These are phyloP conservation scores for Ustilago esculenta DNA, from an alignment of 1,284 basidiomycete genomes.

Conservation along the genomic window DNA sequence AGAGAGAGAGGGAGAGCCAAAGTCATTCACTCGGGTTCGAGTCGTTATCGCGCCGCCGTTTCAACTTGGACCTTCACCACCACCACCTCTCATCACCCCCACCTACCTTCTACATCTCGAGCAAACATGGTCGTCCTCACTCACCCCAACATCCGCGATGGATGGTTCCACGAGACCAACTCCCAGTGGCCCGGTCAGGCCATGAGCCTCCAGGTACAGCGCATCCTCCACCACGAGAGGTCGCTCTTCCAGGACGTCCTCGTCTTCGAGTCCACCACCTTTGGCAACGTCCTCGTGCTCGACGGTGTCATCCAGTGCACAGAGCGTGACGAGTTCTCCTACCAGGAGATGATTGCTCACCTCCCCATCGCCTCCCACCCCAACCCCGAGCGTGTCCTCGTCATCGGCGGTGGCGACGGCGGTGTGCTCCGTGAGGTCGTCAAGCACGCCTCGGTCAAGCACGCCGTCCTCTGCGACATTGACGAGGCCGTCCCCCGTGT, in stretches of 20 bases:
- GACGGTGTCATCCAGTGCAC: conserved; percentile 97
- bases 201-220: conserved; percentile 75
- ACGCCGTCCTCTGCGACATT: conserved; percentile 96
- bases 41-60: conserved; percentile 5
- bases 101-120: background rate
- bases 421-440: conserved; percentile 92
- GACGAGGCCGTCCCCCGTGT: conserved; percentile 98
- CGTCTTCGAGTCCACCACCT: conserved; percentile 60
- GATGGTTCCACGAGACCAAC: conserved; percentile 96
- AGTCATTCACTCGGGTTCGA: background rate
- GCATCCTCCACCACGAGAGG: conserved; percentile 93
- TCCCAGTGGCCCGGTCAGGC: conserved; percentile 88
- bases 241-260: conserved; percentile 85
- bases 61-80: conserved; percentile 6
- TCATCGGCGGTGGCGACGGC: conserved; percentile 86
- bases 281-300: conserved; percentile 88
- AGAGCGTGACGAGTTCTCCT: conserved; percentile 98
- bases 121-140: conserved; percentile 62
- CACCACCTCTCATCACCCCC: background rate
- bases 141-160: conserved; percentile 74
- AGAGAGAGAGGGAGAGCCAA: too few relatives aligned
- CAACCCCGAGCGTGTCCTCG: conserved; percentile 92
- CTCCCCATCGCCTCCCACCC: conserved; percentile 94
- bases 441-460: conserved; percentile 89
- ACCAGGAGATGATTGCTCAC: conserved; percentile 99